Evolutionary conservation across 202 grass and related monocot genomes (phyloP), one percentile per base, ranked within the genome.

Genomic region (Cymbopogon flexuosus): DNA sequence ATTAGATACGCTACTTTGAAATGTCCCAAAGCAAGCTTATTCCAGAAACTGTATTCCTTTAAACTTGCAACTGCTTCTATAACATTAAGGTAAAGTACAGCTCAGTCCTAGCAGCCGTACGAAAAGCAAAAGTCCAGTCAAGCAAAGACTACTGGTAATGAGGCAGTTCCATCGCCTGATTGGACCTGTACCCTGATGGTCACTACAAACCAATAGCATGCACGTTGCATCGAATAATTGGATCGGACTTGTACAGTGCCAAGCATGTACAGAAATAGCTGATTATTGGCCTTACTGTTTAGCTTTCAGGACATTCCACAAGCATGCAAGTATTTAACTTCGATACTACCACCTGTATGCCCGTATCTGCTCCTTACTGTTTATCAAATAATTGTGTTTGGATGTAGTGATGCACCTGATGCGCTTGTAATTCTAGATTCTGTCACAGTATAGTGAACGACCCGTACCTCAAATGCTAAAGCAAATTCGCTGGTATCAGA

Each of bases 251-350:
- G 54, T 51, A 47, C 29, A 10, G 10, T 30, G 0, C 15, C 21
- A 65, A 34, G 1, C 22, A 34, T 22, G 54, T 27, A 49, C 37
- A 62, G 37, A 62, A 46, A 64, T 34, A 35, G 51, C 62, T 34
- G 23, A 42, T 22, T 56, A 37, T 56, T 63, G 5, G 3, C 6
- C 23, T 8, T 67, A 21, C 11, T 1, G 31, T 78, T 22, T 5
- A 79, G 2, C 42, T 62, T 36, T 37, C 19, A 61, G 21, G 52
- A 68, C 14, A 66, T 59, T 58, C 12, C 41, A 69, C 15, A 18
- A 68, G 47, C 52, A 85, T 65, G 45, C 35, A 45, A 79, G 45
- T 18, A 34, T 85, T 73, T 31, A 76, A n/a, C 7, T 52, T 57
- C 52, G 22, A 71, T 70, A 15, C 18, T 27, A 65, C 42, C 41